Evolutionary conservation across 192 early-diverging fungal species (phyloP).

Genomic region (Piromyces finnis): DNA sequence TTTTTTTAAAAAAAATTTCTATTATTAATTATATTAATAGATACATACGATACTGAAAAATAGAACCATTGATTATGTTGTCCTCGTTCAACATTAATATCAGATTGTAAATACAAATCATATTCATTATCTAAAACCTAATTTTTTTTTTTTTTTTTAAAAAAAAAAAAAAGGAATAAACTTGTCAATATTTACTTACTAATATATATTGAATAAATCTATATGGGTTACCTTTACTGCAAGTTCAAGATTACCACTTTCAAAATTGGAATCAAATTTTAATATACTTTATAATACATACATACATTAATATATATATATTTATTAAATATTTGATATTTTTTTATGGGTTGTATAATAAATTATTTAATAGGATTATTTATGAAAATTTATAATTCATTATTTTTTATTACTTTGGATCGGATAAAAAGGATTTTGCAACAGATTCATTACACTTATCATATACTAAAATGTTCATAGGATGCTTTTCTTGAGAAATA

Average conservation of each 20-base stretch:
- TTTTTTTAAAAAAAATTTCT: too few relatives aligned
- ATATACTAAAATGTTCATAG: not conserved
- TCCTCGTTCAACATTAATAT: not conserved
- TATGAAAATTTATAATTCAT: too few relatives aligned
- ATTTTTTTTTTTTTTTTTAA: too few relatives aligned
- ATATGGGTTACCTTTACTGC: not conserved
- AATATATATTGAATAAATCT: too few relatives aligned
- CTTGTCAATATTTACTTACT: too few relatives aligned
- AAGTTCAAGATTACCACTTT: not conserved
- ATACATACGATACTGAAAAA: not conserved
- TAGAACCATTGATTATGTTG: not conserved
- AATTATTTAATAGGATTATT: too few relatives aligned
- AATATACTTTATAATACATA: not conserved
- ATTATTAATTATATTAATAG: too few relatives aligned
- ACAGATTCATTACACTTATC: not conserved
- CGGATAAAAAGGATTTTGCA: not conserved
- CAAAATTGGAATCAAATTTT: not conserved
- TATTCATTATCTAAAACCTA: not conserved
- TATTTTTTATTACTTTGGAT: not conserved
- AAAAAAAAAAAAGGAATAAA: too few relatives aligned
- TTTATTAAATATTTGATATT: too few relatives aligned
- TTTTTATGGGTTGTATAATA: too few relatives aligned
- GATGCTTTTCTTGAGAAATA: not conserved
- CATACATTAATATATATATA: too few relatives aligned
- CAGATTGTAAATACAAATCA: not conserved